Evolutionary conservation across 495 filamentous ascomycete genomes (phyloP), one percentile per base, ranked within the genome.

Genomic region (Aspergillus haitiensis): DNA sequence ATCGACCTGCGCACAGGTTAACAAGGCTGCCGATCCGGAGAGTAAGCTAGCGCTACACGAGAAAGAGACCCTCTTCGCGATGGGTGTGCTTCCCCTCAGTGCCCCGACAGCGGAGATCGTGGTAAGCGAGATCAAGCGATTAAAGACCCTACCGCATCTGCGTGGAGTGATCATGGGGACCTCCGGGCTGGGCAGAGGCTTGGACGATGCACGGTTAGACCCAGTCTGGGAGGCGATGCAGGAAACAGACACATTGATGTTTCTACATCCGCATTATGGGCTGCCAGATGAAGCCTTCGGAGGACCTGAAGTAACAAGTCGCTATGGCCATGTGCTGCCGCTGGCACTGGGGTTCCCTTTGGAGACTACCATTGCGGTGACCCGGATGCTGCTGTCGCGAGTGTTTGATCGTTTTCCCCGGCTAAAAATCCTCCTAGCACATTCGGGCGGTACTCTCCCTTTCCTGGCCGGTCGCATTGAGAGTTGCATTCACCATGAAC

Each of bases 211-310:
- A 7, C 68, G 70, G 0, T 63, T 98, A 33, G 80, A 91, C 27
- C 82, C 85, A 0, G 80, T 98, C 32, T 92, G 89, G 75, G 66
- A 72, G 5, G 85, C 88, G 0, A 72, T 98, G 2, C 79, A 90
- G 47, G 80, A 84, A 37, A 81, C 82, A 0, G 67, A 78, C 39
- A 75, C 86, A 21, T 73, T 91, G 13, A 72, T 96, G 27, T 97
- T 98, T 74, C 73, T 98, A 13, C 93, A 98, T 71, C 93, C 93
- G 36, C 93, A 97, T 73, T 97, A 98, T 68, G 93, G 93, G 3
- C 80, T 98, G 0, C 92, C 91, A 0, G 79, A 80, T 52, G 80
- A 82, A 15, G 92, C 95, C 9, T 97, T 87, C 72, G 93, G 93
- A 0, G 79, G 79, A 3, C 21, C 75, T 0, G 75, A 75, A 39